These are phyloP conservation scores for Paramarasmius palmivorus DNA, from an alignment of 1,284 basidiomycete genomes.

Conservation along the genomic window DNA sequence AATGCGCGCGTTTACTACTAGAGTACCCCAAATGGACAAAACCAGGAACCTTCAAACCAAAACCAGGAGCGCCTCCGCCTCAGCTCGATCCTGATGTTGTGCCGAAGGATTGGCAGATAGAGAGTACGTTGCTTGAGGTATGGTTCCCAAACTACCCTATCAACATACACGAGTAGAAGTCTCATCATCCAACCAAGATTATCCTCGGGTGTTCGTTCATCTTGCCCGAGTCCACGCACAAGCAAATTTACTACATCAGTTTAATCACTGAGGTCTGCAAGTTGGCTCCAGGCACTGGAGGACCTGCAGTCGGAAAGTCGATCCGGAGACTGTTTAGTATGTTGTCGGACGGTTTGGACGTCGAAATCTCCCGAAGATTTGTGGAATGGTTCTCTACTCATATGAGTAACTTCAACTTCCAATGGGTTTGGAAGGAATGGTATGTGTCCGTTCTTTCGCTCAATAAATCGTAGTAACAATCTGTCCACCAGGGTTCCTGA, in stretches of 20 bases:
- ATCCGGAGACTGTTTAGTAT: conserved; percentile 83
- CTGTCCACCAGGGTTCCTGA: conserved; percentile 84
- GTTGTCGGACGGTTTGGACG: conserved; percentile 82
- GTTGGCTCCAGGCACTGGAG: conserved; percentile 86
- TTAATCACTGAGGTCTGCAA: conserved; percentile 95
- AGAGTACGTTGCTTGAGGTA: conserved; percentile 81
- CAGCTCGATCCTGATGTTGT: conserved; percentile 48
- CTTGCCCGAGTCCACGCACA: conserved; percentile 78
- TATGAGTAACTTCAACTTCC: conserved; percentile 97
- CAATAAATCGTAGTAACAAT: neutral
- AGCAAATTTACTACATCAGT: conserved; percentile 84
- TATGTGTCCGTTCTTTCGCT: conserved; percentile 35
- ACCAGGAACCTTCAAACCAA: conserved; percentile 82
- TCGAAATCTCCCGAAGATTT: conserved; percentile 79
- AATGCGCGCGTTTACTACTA: conserved; percentile 85
- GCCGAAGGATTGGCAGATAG: conserved; percentile 75
- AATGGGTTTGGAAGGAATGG: conserved; percentile 99
- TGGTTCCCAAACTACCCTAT: conserved; percentile 7
- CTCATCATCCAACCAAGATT: conserved; percentile 42
- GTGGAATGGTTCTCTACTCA: conserved; percentile 96
- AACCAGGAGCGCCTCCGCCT: conserved; percentile 50
- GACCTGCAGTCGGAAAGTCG: conserved; percentile 94
- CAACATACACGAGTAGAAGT: conserved; percentile 2
- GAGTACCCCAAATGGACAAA: conserved; percentile 87
- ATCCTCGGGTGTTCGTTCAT: conserved; percentile 78